Percentiles rank a stretch among this genome's conserved stretches.
phyloP scores from a whole-genome alignment of 139 green algal genomes.

The Tetradesmus lagerheimii region DNA sequence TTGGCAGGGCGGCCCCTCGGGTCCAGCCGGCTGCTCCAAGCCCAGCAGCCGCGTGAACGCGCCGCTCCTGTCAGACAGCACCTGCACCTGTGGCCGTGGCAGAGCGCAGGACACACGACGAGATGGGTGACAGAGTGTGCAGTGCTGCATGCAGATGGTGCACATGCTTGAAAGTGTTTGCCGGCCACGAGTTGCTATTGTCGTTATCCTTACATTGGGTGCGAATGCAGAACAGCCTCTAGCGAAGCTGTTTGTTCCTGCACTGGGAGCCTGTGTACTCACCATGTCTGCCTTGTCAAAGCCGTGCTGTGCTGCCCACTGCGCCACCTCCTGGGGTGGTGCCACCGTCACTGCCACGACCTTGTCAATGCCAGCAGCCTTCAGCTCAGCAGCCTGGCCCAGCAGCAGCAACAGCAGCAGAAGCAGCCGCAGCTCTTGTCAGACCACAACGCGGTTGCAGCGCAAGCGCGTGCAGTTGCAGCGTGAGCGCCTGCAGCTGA shows the following conservation, averaged over 20 bases:
- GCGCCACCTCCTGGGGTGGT: conserved; percentile 45
- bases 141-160: background rate
- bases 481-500: no score
- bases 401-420: conserved; percentile 11
- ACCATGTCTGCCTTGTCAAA: conserved; percentile 41
- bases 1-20: conserved; percentile 60
- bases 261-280: background rate
- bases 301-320: conserved; percentile 40
- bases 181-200: no score
- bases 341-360: conserved; percentile 62
- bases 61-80: conserved; percentile 18
- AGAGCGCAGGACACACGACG: no score
- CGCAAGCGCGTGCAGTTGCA: no score
- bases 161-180: no score
- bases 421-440: background rate
- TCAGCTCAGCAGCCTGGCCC: conserved; percentile 38
- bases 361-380: conserved; percentile 51
- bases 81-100: conserved; percentile 16
- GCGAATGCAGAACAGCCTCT: no score
- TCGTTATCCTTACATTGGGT: background rate
- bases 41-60: conserved; percentile 67
- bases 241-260: background rate
- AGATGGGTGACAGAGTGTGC: background rate
- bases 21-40: conserved; percentile 52
- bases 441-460: background rate